Base-by-base conservation (phyloP, 345 rosid genomes). In the Eucalyptus regnans region DNA sequence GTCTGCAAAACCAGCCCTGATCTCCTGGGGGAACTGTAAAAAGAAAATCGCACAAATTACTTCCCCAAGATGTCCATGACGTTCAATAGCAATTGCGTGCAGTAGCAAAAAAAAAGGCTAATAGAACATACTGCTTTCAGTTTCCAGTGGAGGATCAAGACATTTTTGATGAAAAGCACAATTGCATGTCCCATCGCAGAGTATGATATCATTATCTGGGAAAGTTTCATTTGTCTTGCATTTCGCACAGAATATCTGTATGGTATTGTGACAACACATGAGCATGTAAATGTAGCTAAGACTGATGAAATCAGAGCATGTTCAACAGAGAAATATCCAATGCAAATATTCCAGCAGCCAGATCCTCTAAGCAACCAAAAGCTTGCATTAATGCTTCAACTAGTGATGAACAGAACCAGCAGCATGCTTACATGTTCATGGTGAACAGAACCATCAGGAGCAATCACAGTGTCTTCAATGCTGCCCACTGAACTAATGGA, bases 101-200 rank as follows among this genome's bases (percentile, higher is more conserved):
- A 79, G 23, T 22, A 85, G 49, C 58, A 66, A 88, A 79, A 87
- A 87, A 89, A 50, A 76, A 51, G 50, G 50, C 12, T 81, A 87
- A 43, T 60, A 25, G 87, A 83, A 89, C 97, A 90, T 95, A 98
- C 99, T 96, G 90, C 90, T 94, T 89, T 94, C 97, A 62, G 98
- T 96, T 91, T 96, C 96, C 94, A 97, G 88, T 50, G 99, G 99
- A 89, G 99, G 99, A 89, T 95, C 97, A 87, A 96, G 96, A 90
- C 99, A 98, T 90, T 93, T 95, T 93, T 98, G 98, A 92, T 98
- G 99, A 91, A 97, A 98, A 79, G 96, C 99, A 64, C 99, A 92
- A 89, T 95, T 96, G 93, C 99, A 98, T 49, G 96, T 95, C 89
- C 99, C 99, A 94, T 98, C 99, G 91, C 99, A 98, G 56, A 98